A percentile compares a stretch with the other conserved stretches of the same genome.
These are phyloP conservation scores for Filobasidium wieringae DNA, from an alignment of 768 basidiomycete genomes.

Conservation along the genomic window DNA sequence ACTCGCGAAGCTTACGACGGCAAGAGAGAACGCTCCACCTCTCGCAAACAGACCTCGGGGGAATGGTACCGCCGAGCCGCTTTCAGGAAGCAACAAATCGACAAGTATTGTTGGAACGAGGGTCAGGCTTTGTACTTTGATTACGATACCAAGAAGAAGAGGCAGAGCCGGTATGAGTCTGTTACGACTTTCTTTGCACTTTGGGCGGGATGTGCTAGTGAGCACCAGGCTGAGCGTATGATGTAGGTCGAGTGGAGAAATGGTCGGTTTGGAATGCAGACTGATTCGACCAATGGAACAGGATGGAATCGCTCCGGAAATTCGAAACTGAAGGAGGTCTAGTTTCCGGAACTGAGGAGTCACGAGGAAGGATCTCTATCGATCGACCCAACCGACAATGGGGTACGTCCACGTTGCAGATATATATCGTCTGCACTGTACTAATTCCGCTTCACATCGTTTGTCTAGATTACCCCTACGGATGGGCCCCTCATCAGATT, in stretches of 20 bases:
- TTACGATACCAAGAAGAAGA: slow-evolving; percentile 82
- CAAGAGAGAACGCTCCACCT: slow-evolving; percentile 25
- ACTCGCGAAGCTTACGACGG: slow-evolving; percentile 44
- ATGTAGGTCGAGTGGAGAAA: no score
- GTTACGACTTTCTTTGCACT: slow-evolving; percentile 94
- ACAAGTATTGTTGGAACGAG: slow-evolving; percentile 93
- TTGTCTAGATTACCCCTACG: slow-evolving; percentile 58
- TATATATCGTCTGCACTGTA: not conserved
- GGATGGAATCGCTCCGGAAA: slow-evolving; percentile 75
- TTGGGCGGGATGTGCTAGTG: slow-evolving; percentile 95
- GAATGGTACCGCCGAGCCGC: slow-evolving; percentile 92
- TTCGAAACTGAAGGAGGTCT: slow-evolving; percentile 93
- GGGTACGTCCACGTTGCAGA: slow-evolving; percentile 43
- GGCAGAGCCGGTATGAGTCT: slow-evolving; percentile 87
- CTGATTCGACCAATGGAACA: not conserved
- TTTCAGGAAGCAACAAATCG: slow-evolving; percentile 69
- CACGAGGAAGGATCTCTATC: slow-evolving; percentile 85
- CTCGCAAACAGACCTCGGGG: slow-evolving; percentile 53
- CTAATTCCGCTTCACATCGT: not conserved
- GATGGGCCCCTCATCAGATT: slow-evolving; percentile 69
- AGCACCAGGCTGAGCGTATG: slow-evolving; percentile 84
- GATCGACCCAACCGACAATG: slow-evolving; percentile 96
- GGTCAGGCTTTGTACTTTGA: slow-evolving; percentile 89
- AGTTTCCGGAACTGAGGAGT: slow-evolving; percentile 92
- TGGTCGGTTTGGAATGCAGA: not conserved